Percentiles rank a stretch among this genome's conserved stretches.
phyloP scores from a whole-genome alignment of 2,329 filamentous ascomycete genomes.

The Xylaria sp. region DNA sequence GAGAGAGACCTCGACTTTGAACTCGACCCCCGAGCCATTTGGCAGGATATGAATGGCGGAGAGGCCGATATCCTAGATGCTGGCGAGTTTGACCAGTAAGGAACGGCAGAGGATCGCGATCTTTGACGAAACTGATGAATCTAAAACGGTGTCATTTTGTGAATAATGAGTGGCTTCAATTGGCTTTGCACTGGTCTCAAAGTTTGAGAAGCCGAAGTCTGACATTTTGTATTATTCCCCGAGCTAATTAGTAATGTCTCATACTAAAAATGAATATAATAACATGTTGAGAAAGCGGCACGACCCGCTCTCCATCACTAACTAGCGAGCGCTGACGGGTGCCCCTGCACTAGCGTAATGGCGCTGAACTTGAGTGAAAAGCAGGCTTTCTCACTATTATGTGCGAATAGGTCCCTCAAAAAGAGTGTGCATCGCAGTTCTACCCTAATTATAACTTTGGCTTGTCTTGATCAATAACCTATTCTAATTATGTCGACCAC shows the following conservation, averaged over 20 bases:
- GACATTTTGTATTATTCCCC: neutral
- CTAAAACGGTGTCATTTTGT: neutral
- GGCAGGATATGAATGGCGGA: slow-evolving; percentile 59
- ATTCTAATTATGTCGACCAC: too few relatives aligned
- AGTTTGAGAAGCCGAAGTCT: neutral
- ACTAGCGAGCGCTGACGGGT: neutral
- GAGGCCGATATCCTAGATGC: slow-evolving; percentile 58
- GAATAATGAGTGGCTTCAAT: neutral
- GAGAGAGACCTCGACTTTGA: slow-evolving; percentile 51
- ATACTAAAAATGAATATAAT: neutral
- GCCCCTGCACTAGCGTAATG: too few relatives aligned
- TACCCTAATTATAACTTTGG: too few relatives aligned
- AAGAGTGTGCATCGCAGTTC: too few relatives aligned
- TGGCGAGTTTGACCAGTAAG: slow-evolving; percentile 53
- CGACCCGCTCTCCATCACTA: neutral
- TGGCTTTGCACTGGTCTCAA: neutral
- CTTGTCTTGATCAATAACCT: too few relatives aligned
- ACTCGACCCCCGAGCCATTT: slow-evolving; percentile 55
- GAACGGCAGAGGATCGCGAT: neutral
- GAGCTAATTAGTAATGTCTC: neutral
- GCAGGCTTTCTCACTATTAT: too few relatives aligned
- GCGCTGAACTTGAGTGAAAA: neutral
- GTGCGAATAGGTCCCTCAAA: too few relatives aligned
- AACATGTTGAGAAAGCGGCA: neutral
- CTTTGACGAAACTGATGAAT: slow-evolving; percentile 5